Evolutionary conservation across 306 rosid species (phyloP).

Genomic region (Begonia peltatifolia): DNA sequence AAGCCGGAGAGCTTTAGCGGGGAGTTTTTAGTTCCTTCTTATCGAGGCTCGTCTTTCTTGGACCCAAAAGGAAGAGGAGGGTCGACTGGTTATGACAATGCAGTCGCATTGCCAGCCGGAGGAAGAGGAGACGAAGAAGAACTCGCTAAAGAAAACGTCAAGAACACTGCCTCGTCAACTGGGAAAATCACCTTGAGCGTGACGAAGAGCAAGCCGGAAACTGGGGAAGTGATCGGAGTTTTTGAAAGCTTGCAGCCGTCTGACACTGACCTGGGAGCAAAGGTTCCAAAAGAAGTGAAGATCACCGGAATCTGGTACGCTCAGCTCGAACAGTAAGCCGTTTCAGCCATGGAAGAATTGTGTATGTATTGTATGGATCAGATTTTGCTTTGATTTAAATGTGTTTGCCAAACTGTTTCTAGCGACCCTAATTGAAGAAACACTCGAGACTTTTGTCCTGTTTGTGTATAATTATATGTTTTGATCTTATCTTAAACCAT

Average conservation of each 20-base stretch:
- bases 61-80: slow-evolving; percentile 99
- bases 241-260: slow-evolving; percentile 90
- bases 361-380: no score
- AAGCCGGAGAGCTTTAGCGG: slow-evolving; percentile 64
- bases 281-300: slow-evolving; percentile 86
- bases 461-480: no score
- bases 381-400: no score
- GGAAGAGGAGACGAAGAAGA: slow-evolving; percentile 98
- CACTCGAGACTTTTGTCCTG: no score
- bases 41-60: slow-evolving; percentile 89
- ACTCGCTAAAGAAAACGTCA: slow-evolving; percentile 64
- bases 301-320: slow-evolving; percentile 95
- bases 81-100: slow-evolving; percentile 77
- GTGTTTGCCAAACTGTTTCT: no score
- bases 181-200: slow-evolving; percentile 85
- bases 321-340: slow-evolving; percentile 67
- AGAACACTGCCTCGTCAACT: slow-evolving; percentile 51
- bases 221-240: slow-evolving; percentile 83
- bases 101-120: slow-evolving; percentile 80
- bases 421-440: no score
- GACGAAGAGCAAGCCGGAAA: slow-evolving; percentile 73
- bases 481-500: no score
- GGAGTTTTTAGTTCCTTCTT: slow-evolving; percentile 67
- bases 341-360: no score
- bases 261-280: slow-evolving; percentile 95